These are phyloP conservation scores for Eucalyptus pumila DNA, from an alignment of 345 rosid species.

Conservation along the genomic window DNA sequence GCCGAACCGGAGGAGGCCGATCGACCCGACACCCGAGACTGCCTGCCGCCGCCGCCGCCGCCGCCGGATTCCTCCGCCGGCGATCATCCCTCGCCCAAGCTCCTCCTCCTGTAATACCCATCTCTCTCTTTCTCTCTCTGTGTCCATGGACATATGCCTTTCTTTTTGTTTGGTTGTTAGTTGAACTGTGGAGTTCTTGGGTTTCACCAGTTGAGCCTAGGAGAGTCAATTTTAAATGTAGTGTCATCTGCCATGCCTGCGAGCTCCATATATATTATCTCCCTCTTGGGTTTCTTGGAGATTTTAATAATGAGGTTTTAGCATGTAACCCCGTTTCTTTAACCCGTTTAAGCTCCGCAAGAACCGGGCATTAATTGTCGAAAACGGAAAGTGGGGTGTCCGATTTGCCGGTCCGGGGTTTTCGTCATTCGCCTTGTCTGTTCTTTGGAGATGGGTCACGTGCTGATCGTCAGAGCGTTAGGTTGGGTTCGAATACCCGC, in stretches of 20 bases:
- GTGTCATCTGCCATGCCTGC: background rate
- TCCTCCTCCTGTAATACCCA: conserved; percentile 47
- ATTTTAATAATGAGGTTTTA: background rate
- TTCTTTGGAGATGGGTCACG: background rate
- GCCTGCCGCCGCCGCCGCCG: conserved; percentile 63
- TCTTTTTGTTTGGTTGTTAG: background rate
- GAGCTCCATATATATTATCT: background rate
- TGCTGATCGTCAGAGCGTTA: background rate
- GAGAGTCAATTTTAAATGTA: background rate
- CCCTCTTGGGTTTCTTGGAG: background rate
- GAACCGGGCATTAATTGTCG: background rate
- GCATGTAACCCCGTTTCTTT: background rate
- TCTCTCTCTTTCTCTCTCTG: background rate
- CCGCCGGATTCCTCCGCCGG: conserved; percentile 66
- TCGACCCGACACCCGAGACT: conserved; percentile 74
- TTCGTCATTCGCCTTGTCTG: background rate
- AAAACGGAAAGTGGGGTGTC: background rate
- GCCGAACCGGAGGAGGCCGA: conserved; percentile 65
- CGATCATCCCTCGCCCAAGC: conserved; percentile 76
- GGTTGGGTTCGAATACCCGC: background rate
- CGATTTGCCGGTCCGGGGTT: background rate
- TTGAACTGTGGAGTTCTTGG: background rate
- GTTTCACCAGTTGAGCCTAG: background rate
- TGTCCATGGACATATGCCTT: background rate
- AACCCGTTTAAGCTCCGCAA: background rate